Percentiles rank a stretch among this genome's conserved stretches.
Conservation (phyloP, 2,329 filamentous ascomycete genomes). For the Pseudocercospora cruenta region DNA sequence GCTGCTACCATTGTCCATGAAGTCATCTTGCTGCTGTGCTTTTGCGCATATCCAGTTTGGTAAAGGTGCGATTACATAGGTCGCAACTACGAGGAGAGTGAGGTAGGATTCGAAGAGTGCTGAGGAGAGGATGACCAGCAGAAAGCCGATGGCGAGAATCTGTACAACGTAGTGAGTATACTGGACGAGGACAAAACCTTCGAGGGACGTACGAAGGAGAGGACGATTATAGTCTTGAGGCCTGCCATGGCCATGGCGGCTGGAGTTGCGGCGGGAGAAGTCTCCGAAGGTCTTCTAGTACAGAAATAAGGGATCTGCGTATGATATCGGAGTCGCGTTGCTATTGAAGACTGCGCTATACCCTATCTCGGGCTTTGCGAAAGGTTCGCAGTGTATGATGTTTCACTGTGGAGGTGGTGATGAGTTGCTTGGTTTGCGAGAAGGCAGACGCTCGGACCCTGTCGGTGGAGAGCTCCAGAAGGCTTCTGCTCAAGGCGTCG, state of each 20-base stretch:
- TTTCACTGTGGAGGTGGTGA: background rate
- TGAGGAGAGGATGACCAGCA: constrained; percentile 97
- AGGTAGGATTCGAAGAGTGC: constrained; percentile 95
- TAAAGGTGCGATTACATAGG: constrained; percentile 88
- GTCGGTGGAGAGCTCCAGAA: background rate
- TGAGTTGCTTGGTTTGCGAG: background rate
- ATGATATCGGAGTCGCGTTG: background rate
- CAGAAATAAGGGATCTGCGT: background rate
- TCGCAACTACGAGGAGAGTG: constrained; percentile 91
- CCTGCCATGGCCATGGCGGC: constrained; percentile 67
- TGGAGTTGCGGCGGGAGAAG: constrained; percentile 1
- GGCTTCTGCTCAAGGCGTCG: background rate
- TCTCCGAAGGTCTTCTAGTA: background rate
- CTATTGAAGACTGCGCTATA: background rate
- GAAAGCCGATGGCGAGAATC: constrained; percentile 96
- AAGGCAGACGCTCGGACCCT: background rate
- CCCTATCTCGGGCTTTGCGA: background rate
- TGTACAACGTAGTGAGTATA: constrained; percentile 38
- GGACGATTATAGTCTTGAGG: constrained; percentile 97
- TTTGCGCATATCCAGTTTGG: constrained; percentile 95
- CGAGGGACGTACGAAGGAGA: constrained; percentile 76
- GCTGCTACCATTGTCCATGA: constrained; percentile 82
- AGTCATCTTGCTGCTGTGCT: constrained; percentile 91
- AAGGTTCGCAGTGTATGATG: background rate
- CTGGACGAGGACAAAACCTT: constrained; percentile 16